These are phyloP conservation scores for Coprinopsis marcescibilis DNA, from an alignment of 768 basidiomycete genomes.

Conservation along the genomic window DNA sequence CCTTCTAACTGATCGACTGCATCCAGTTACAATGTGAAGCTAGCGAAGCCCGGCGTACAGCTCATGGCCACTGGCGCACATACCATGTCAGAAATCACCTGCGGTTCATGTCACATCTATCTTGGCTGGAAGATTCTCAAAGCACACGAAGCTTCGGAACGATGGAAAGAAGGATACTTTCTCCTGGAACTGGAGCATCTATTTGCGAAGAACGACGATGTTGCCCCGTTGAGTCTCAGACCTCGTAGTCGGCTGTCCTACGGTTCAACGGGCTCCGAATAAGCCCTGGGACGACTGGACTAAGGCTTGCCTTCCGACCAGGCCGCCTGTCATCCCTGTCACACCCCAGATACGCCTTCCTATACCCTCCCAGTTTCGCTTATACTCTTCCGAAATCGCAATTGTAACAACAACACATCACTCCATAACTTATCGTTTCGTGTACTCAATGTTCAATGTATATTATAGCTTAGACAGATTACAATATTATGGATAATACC, in stretches of 20 bases:
- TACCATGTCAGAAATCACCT: constrained; percentile 52
- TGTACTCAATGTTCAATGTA: too few species aligned
- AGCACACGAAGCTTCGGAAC: constrained; percentile 49
- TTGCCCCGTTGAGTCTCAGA: constrained; percentile 14
- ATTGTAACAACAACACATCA: too few species aligned
- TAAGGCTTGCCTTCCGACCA: too few species aligned
- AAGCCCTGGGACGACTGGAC: too few species aligned
- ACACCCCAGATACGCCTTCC: too few species aligned
- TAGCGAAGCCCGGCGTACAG: constrained; percentile 42
- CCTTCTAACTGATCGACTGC: background rate
- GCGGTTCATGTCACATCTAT: constrained; percentile 42
- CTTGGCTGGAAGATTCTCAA: constrained; percentile 62
- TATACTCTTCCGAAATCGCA: too few species aligned
- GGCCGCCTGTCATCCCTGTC: too few species aligned
- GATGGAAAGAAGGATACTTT: constrained; percentile 57
- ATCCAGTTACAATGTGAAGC: constrained; percentile 43
- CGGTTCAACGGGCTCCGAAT: constrained; percentile 32
- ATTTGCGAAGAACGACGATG: constrained; percentile 19
- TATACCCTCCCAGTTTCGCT: too few species aligned
- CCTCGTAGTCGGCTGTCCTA: constrained; percentile 18
- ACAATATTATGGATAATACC: too few species aligned
- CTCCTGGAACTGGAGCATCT: constrained; percentile 56
- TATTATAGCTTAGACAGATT: too few species aligned
- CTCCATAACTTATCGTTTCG: too few species aligned
- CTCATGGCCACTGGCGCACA: constrained; percentile 62